phyloP scores from a whole-genome alignment of 2,329 filamentous ascomycete species.

The Penicillium brevicompactum region DNA sequence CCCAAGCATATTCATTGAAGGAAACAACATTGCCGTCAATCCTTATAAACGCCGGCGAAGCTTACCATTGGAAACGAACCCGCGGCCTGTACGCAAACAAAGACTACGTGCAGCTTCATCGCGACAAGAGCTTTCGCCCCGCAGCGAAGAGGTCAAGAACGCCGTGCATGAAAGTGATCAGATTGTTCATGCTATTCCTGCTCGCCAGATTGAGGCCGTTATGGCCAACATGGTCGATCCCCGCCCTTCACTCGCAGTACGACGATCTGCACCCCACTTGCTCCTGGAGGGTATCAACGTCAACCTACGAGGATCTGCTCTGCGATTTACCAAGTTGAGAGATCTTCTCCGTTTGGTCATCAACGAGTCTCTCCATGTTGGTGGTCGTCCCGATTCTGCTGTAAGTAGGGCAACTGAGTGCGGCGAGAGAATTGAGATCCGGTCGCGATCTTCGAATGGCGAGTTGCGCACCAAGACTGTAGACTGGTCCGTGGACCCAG shows the following conservation, averaged over 20 bases:
- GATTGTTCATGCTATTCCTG: slow-evolving; percentile 39
- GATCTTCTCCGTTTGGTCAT: slow-evolving; percentile 50
- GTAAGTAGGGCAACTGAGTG: slow-evolving; percentile 45
- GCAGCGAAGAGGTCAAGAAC: slow-evolving; percentile 44
- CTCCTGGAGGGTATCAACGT: slow-evolving; percentile 40
- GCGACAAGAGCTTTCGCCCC: slow-evolving; percentile 38
- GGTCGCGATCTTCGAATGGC: slow-evolving; percentile 48
- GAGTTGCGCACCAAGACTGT: slow-evolving; percentile 47
- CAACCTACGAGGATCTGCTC: slow-evolving; percentile 35
- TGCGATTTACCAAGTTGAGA: slow-evolving; percentile 48
- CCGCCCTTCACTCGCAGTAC: slow-evolving; percentile 37
- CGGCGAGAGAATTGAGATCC: slow-evolving; percentile 51
- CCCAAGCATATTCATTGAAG: slow-evolving; percentile 46
- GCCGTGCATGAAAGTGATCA: slow-evolving; percentile 47
- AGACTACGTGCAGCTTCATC: slow-evolving; percentile 35
- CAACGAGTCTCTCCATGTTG: slow-evolving; percentile 51
- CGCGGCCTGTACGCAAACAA: slow-evolving; percentile 38
- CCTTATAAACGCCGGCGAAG: slow-evolving; percentile 50
- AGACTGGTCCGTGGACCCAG: slow-evolving; percentile 50
- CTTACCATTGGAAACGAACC: slow-evolving; percentile 39
- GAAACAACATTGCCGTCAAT: slow-evolving; percentile 46
- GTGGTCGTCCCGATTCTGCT: slow-evolving; percentile 52
- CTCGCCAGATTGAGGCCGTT: slow-evolving; percentile 41
- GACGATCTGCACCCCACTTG: slow-evolving; percentile 39
- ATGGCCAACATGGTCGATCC: slow-evolving; percentile 42